Evolutionary conservation across 768 basidiomycete genomes (phyloP).

Genomic region (Butyriboletus loyo): DNA sequence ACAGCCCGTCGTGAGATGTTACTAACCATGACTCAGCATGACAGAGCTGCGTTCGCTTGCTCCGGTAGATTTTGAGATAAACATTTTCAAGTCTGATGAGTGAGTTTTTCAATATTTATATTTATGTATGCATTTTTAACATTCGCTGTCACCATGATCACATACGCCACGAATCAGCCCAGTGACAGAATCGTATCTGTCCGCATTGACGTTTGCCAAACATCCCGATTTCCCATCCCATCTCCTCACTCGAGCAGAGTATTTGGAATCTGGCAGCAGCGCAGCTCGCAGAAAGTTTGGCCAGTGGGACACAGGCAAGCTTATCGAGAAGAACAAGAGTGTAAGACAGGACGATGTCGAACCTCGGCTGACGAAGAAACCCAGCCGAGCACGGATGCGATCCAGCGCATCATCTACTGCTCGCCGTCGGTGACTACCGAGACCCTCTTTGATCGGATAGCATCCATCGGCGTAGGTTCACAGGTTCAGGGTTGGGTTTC

Average conservation of each 20-base stretch:
- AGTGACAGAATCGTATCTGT: slow-evolving; percentile 60
- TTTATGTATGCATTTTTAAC: slow-evolving; percentile 9
- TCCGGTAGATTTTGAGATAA: slow-evolving; percentile 76
- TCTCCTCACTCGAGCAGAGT: slow-evolving; percentile 77
- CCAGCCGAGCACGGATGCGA: slow-evolving; percentile 28
- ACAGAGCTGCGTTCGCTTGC: slow-evolving; percentile 76
- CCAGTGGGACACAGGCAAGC: slow-evolving; percentile 46
- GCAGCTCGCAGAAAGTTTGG: slow-evolving; percentile 74
- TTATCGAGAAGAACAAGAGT: slow-evolving; percentile 24
- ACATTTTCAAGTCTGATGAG: slow-evolving; percentile 71
- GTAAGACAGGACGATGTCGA: slow-evolving; percentile 21
- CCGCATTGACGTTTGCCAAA: slow-evolving; percentile 57
- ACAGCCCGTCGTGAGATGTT: slow-evolving; percentile 10
- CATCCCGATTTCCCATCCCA: slow-evolving; percentile 47
- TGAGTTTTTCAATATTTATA: slow-evolving; percentile 38
- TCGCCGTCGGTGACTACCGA: slow-evolving; percentile 29
- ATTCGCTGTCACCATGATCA: slow-evolving; percentile 11
- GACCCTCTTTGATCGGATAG: neutral
- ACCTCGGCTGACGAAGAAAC: slow-evolving; percentile 24
- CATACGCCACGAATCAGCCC: slow-evolving; percentile 44
- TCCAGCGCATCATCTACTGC: slow-evolving; percentile 14
- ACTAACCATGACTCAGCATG: slow-evolving; percentile 44
- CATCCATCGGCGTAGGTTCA: slow-evolving; percentile 5
- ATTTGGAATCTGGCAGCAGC: slow-evolving; percentile 76
- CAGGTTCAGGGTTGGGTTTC: slow-evolving; percentile 21